Evolutionary conservation across 176 grass and related monocot species (phyloP).

Genomic region (Chloris gayana): DNA sequence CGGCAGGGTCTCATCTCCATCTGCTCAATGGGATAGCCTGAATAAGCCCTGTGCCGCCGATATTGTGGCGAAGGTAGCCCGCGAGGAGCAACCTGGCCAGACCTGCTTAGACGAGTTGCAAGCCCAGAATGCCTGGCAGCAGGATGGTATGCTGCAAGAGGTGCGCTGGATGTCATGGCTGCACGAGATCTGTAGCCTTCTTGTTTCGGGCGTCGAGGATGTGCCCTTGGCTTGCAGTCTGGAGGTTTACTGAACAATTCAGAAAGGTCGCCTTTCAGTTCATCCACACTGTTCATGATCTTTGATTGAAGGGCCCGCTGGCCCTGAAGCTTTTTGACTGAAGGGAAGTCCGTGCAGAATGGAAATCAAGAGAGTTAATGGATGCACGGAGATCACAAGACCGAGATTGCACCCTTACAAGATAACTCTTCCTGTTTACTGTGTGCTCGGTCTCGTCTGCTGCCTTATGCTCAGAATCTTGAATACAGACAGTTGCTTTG

Average conservation of each 20-base stretch:
- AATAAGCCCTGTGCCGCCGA: conserved; percentile 19
- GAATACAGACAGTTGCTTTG: conserved; percentile 15
- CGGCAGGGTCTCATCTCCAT: conserved; percentile 35
- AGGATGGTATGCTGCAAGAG: conserved; percentile 45
- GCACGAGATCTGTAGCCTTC: conserved; percentile 17
- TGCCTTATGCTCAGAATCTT: conserved; percentile 19
- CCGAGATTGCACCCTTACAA: conserved; percentile 35
- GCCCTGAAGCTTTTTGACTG: conserved; percentile 50
- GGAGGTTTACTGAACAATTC: conserved; percentile 61
- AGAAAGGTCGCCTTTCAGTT: conserved; percentile 63
- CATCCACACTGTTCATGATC: conserved; percentile 79
- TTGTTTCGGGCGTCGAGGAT: conserved; percentile 30
- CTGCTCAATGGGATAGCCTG: conserved; percentile 9
- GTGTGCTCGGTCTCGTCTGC: neutral
- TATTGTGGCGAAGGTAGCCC: conserved; percentile 32
- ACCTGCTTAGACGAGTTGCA: conserved; percentile 36
- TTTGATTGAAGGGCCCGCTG: conserved; percentile 51
- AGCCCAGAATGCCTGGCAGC: conserved; percentile 33
- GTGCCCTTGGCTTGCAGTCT: conserved; percentile 38
- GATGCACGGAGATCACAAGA: conserved; percentile 52
- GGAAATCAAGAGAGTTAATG: conserved; percentile 43
- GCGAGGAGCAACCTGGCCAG: conserved; percentile 38
- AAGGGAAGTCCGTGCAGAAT: conserved; percentile 53
- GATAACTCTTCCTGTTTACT: conserved; percentile 25
- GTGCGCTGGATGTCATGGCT: conserved; percentile 27